Conservation (phyloP, 2,329 filamentous ascomycete species). For the Aspergillus jensenii region DNA sequence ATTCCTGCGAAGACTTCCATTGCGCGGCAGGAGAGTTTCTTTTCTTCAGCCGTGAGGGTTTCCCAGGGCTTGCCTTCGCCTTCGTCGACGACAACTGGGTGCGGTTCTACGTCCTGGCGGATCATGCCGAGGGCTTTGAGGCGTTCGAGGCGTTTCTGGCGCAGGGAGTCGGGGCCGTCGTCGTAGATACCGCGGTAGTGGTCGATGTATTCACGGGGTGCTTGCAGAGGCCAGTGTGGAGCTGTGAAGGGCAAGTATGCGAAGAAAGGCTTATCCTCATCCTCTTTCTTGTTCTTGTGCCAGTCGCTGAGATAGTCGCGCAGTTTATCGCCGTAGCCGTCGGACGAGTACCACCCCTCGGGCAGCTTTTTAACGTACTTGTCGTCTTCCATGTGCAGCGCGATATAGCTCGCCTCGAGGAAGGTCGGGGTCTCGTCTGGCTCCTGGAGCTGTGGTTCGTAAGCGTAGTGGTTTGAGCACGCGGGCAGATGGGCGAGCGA, state of each 20-base stretch:
- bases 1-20: conserved; percentile 66
- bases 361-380: conserved; percentile 48
- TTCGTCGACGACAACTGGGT: conserved; percentile 41
- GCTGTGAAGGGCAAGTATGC: conserved; percentile 62
- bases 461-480: conserved; percentile 60
- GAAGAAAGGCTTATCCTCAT: conserved; percentile 53
- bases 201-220: conserved; percentile 54
- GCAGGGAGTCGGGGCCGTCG: conserved; percentile 59
- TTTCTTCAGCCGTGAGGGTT: conserved; percentile 37
- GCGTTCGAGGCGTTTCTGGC: conserved; percentile 52
- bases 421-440: conserved; percentile 43
- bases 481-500: conserved; percentile 62
- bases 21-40: conserved; percentile 45
- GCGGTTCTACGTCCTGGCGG: conserved; percentile 43
- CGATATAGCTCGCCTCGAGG: conserved; percentile 44
- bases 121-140: conserved; percentile 61
- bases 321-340: conserved; percentile 55
- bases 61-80: conserved; percentile 49
- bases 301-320: conserved; percentile 53
- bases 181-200: conserved; percentile 62
- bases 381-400: conserved; percentile 47
- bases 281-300: conserved; percentile 30
- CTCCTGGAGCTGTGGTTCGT: conserved; percentile 47
- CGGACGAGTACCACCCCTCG: conserved; percentile 55
- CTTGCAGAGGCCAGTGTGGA: conserved; percentile 64